Evolutionary conservation across 306 rosid species (phyloP).

Genomic region (Prunus campanulata): DNA sequence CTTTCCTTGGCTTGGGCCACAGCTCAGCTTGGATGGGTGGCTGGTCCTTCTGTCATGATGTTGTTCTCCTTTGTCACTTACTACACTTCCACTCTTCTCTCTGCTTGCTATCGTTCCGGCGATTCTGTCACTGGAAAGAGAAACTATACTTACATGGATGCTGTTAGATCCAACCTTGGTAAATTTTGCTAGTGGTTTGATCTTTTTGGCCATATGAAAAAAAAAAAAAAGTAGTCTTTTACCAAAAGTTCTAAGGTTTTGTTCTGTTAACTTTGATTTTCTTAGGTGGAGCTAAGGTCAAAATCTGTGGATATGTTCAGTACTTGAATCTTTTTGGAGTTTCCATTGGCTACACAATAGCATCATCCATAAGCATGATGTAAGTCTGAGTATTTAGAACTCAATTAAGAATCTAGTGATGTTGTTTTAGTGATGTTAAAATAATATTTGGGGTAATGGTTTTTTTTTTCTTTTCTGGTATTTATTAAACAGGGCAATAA

Average conservation of each 20-base stretch:
- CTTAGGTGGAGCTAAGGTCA: conserved; percentile 57
- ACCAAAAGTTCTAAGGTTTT: neutral
- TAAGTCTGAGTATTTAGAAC: conserved; percentile 19
- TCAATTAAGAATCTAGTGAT: neutral
- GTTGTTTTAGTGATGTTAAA: neutral
- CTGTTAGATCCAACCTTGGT: conserved; percentile 58
- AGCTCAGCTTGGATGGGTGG: conserved; percentile 85
- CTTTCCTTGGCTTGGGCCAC: conserved; percentile 74
- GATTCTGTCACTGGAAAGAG: conserved; percentile 56
- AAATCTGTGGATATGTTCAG: conserved; percentile 63
- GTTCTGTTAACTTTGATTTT: neutral
- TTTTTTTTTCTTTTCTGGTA: neutral
- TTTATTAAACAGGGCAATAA: conserved; percentile 56
- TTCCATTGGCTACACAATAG: conserved; percentile 72
- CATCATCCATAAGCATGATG: conserved; percentile 64
- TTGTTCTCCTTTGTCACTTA: conserved; percentile 58
- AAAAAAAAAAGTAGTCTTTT: neutral
- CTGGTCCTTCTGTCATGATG: conserved; percentile 53
- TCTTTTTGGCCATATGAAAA: neutral
- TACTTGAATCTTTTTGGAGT: conserved; percentile 64
- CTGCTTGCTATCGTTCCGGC: conserved; percentile 52
- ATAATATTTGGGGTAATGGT: conserved; percentile 6
- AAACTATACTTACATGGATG: conserved; percentile 74
- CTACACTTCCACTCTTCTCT: conserved; percentile 63
- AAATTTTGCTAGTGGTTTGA: conserved; percentile 2